phyloP scores from a whole-genome alignment of 176 grass and related monocot species.

The Phoenix dactylifera region DNA sequence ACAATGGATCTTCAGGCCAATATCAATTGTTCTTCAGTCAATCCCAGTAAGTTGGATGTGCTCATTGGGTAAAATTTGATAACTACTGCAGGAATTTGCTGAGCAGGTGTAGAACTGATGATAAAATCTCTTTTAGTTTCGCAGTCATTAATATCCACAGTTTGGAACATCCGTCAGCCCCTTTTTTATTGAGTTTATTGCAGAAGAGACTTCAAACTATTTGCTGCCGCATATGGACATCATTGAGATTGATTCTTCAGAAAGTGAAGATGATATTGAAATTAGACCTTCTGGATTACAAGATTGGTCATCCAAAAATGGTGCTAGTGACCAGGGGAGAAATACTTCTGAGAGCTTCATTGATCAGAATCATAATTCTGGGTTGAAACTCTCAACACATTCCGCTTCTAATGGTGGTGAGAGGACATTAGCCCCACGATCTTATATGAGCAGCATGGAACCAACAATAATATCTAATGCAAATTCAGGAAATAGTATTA shows the following conservation, averaged over 20 bases:
- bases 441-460: too few relatives aligned
- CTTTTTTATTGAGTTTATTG: not conserved
- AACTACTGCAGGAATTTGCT: not conserved
- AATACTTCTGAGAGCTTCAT: not conserved
- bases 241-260: conserved; percentile 17
- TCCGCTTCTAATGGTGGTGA: too few relatives aligned
- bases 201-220: not conserved
- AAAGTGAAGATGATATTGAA: conserved; percentile 11
- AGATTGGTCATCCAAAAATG: not conserved
- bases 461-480: too few relatives aligned
- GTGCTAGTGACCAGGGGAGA: not conserved
- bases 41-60: not conserved
- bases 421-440: too few relatives aligned
- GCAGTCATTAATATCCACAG: not conserved
- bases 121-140: not conserved
- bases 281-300: not conserved
- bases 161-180: not conserved
- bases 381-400: too few relatives aligned
- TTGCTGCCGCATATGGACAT: conserved; percentile 7
- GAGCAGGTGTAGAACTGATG: not conserved
- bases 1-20: conserved; percentile 1
- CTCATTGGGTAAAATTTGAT: not conserved
- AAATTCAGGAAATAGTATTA: too few relatives aligned
- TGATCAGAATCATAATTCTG: too few relatives aligned
- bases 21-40: not conserved